Conservation (phyloP, 2,329 filamentous ascomycete species). For the Colletotrichum sidae region DNA sequence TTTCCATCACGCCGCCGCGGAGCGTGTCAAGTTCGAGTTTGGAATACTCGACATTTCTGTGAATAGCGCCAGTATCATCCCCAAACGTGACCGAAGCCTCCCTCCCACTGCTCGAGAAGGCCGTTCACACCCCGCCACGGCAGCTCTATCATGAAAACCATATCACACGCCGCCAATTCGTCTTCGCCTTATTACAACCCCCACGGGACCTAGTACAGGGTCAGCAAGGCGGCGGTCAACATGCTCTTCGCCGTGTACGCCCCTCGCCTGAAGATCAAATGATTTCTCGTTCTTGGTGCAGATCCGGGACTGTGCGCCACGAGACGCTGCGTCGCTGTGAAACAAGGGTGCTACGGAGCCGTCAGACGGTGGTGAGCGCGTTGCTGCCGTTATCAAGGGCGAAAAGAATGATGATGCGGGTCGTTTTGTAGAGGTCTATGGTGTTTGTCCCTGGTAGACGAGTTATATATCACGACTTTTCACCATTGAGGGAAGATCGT, state of each 20-base stretch:
- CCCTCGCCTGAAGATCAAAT: constrained; percentile 40
- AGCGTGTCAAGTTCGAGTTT: constrained; percentile 38
- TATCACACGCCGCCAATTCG: constrained; percentile 44
- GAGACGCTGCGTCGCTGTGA: constrained; percentile 5
- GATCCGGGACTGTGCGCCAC: constrained; percentile 19
- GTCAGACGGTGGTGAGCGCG: constrained; percentile 4
- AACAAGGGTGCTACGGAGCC: constrained; percentile 11
- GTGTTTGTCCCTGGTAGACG: constrained; percentile 2
- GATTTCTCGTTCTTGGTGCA: constrained; percentile 2
- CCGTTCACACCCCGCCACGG: constrained; percentile 45
- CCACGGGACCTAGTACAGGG: constrained; percentile 43
- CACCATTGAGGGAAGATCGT: too few relatives aligned
- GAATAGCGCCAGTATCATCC: constrained; percentile 48
- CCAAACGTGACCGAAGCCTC: constrained; percentile 41
- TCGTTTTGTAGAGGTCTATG: neutral
- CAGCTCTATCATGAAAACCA: constrained; percentile 48
- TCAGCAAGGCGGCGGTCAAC: constrained; percentile 56
- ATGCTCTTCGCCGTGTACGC: constrained; percentile 51
- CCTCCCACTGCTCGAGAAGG: constrained; percentile 43
- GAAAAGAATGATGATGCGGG: constrained; percentile 2
- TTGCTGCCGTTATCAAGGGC: constrained; percentile 9
- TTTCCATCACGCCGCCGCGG: constrained; percentile 43
- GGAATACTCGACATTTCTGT: constrained; percentile 48
- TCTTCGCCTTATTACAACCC: constrained; percentile 41
- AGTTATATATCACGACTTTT: too few relatives aligned